Base-by-base conservation (phyloP, 768 basidiomycete species). In the Rubroboletus pulcherrimus region DNA sequence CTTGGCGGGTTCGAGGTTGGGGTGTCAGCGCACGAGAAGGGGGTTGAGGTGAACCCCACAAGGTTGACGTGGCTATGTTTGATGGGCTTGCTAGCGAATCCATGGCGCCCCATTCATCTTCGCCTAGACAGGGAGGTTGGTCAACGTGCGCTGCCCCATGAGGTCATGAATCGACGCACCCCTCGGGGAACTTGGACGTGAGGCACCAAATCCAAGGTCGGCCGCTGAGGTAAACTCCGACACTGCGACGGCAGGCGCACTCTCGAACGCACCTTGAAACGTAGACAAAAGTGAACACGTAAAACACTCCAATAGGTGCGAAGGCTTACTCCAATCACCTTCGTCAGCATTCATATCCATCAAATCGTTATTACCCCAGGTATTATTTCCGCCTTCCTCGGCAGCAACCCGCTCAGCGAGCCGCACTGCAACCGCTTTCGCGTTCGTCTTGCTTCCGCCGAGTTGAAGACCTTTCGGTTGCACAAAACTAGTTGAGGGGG, bases 321-420 rank as follows among this genome's bases (percentile, higher is more conserved):
- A 55, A 12, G 4, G 78, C 87, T 67, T 68, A 91, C 95, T 89
- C 95, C 95, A 99, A 67, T 98, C 96, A 63, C 87, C 95, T 26
- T 86, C 82, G 63, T 98, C 95, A 0, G 91, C 93, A 65, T 93
- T 87, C 5, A 98, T 86, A 66, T 99, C 94, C 69, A 98, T 96
- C 54, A 98, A 70, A 70, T 98, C 91, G 8, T 81, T 86, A 45
- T 72, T 77, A 1, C 85, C 89, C 91, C 90, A 92, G 0, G 80
- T 81, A 65, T 80, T 81, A 64, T 81, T 79, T 3, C 54, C 56
- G 3, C 63, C 63, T 26, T 65, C 62, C 21, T 75, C 73, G 8
- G 67, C 54, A 9, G 76, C 77, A 5, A 76, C 79, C 56, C 85
- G 86, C 39, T 87, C 85, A 52, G 78, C 82, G 59, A 83, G 73